phyloP scores from a whole-genome alignment of 495 filamentous ascomycete species.

The Parachaetomium inaequale region DNA sequence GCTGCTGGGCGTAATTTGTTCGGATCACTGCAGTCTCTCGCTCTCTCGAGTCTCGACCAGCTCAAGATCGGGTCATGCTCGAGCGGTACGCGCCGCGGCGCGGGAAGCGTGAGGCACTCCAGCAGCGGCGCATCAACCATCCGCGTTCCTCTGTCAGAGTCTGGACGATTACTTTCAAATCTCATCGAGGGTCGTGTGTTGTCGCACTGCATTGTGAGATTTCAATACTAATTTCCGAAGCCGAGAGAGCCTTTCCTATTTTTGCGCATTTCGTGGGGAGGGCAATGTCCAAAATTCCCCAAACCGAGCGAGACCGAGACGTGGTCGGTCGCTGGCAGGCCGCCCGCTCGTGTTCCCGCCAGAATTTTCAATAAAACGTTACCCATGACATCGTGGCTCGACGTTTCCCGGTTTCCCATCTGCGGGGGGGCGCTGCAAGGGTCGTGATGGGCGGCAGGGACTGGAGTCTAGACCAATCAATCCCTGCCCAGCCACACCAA shows the following conservation, averaged over 20 bases:
- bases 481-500: background rate
- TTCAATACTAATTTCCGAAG: background rate
- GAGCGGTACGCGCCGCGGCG: background rate
- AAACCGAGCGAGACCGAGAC: background rate
- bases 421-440: background rate
- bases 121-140: background rate
- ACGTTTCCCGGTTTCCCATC: background rate
- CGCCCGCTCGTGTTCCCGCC: background rate
- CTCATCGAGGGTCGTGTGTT: background rate
- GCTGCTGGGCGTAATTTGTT: too few species aligned
- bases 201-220: constrained; percentile 2
- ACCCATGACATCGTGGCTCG: background rate
- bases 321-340: background rate
- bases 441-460: background rate
- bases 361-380: background rate
- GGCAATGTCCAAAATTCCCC: background rate
- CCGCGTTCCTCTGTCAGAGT: background rate
- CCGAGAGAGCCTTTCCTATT: background rate
- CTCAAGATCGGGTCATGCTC: background rate
- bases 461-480: background rate
- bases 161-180: background rate
- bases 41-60: background rate
- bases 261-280: background rate
- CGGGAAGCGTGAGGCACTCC: too few species aligned
- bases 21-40: too few species aligned